Percentiles rank a stretch among this genome's conserved stretches.
These are phyloP conservation scores for Euphorbia tirucalli DNA, from an alignment of 345 rosid genomes.

Conservation along the genomic window DNA sequence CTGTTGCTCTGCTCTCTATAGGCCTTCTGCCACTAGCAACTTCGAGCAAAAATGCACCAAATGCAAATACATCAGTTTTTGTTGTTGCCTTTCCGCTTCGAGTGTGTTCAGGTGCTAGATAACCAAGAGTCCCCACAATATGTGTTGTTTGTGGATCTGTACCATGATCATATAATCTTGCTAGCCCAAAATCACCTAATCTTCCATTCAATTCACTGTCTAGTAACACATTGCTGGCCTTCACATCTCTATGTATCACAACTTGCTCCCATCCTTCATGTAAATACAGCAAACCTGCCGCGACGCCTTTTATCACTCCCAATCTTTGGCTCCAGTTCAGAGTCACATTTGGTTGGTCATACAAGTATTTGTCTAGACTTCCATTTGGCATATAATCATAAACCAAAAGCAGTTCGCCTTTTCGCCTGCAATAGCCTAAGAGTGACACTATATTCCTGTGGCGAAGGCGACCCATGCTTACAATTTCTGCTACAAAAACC, in stretches of 20 bases:
- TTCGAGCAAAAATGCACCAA: slow-evolving; percentile 61
- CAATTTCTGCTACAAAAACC: slow-evolving; percentile 59
- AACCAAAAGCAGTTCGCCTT: slow-evolving; percentile 54
- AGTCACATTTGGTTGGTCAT: slow-evolving; percentile 37
- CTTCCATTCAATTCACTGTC: slow-evolving; percentile 55
- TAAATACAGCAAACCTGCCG: slow-evolving; percentile 49
- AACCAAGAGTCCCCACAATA: slow-evolving; percentile 57
- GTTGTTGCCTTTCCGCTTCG: slow-evolving; percentile 53
- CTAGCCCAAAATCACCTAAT: slow-evolving; percentile 65
- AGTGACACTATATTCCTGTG: slow-evolving; percentile 57
- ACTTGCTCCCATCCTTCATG: slow-evolving; percentile 73
- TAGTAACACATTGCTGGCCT: slow-evolving; percentile 58
- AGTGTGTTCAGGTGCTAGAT: slow-evolving; percentile 60
- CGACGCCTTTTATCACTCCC: slow-evolving; percentile 52
- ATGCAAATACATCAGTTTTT: slow-evolving; percentile 50
- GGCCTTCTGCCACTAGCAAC: slow-evolving; percentile 62
- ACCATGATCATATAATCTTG: slow-evolving; percentile 59
- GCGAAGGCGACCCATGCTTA: slow-evolving; percentile 51
- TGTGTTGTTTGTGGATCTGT: slow-evolving; percentile 55
- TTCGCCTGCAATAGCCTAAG: slow-evolving; percentile 58
- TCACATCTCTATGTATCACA: slow-evolving; percentile 62
- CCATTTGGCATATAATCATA: slow-evolving; percentile 69
- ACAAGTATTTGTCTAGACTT: slow-evolving; percentile 45
- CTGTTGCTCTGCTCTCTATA: slow-evolving; percentile 20
- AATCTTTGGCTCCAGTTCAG: slow-evolving; percentile 56